Conservation (phyloP, 257 asterid species). For the Solanum medicagineum region DNA sequence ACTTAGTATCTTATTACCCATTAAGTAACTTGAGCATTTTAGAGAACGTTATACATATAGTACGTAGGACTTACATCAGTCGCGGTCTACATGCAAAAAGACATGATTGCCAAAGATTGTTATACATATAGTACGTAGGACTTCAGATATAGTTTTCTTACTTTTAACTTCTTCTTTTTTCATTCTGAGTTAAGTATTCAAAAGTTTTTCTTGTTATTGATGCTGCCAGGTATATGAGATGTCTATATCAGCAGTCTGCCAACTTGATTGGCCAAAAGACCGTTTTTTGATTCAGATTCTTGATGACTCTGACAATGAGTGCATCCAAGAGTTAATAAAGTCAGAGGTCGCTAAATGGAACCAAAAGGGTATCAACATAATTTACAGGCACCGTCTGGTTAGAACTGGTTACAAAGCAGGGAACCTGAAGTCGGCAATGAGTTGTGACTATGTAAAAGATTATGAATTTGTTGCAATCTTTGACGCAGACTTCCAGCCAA, state of each 20-base stretch:
- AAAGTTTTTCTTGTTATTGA: not conserved
- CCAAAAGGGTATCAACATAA: slow-evolving; percentile 44
- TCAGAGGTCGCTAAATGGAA: slow-evolving; percentile 46
- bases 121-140: not conserved
- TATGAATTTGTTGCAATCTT: slow-evolving; percentile 65
- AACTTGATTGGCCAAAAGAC: slow-evolving; percentile 63
- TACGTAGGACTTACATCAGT: not conserved
- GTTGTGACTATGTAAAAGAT: slow-evolving; percentile 52
- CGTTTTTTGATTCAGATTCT: slow-evolving; percentile 49
- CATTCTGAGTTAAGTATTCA: not conserved
- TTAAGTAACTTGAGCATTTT: not conserved
- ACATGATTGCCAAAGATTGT: not conserved
- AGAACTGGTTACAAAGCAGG: slow-evolving; percentile 75
- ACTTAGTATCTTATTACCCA: not conserved
- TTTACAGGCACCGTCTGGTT: slow-evolving; percentile 44
- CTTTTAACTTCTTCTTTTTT: not conserved
- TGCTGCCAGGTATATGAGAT: slow-evolving; percentile 49
- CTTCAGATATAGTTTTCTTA: not conserved
- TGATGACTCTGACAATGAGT: slow-evolving; percentile 50
- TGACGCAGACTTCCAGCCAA: slow-evolving; percentile 70
- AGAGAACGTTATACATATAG: not conserved
- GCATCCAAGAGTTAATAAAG: slow-evolving; percentile 34
- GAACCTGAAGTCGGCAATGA: slow-evolving; percentile 64
- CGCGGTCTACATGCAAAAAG: not conserved
- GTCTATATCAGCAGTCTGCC: slow-evolving; percentile 56